phyloP scores from a whole-genome alignment of 78 protist species.

The Bodo saltans region DNA sequence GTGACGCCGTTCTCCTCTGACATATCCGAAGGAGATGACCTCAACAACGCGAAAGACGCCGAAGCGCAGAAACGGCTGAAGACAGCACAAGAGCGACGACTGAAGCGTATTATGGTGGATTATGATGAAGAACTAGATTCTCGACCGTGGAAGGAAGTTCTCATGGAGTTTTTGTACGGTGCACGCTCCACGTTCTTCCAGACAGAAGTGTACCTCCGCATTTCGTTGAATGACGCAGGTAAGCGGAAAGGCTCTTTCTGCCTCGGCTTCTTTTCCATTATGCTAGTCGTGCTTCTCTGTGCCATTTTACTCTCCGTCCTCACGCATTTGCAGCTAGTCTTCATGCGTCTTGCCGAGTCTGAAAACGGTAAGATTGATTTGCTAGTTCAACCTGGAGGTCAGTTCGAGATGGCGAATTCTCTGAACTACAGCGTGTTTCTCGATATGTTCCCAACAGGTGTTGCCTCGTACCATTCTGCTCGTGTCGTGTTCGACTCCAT shows the following conservation, averaged over 20 bases:
- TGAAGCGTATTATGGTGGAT: too few relatives aligned
- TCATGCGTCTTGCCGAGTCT: slow-evolving; percentile 38
- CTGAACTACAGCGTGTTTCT: not conserved
- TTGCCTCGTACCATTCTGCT: not conserved
- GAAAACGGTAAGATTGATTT: slow-evolving; percentile 28
- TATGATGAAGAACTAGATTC: too few relatives aligned
- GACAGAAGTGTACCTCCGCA: too few relatives aligned
- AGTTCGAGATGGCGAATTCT: not conserved
- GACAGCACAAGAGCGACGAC: too few relatives aligned
- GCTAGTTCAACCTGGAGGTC: not conserved
- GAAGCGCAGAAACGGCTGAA: too few relatives aligned
- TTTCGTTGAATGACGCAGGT: too few relatives aligned
- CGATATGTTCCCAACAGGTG: not conserved
- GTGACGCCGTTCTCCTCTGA: too few relatives aligned
- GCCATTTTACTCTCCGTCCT: slow-evolving; percentile 17
- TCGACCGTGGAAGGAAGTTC: too few relatives aligned
- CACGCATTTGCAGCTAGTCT: slow-evolving; percentile 21
- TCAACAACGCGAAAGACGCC: too few relatives aligned
- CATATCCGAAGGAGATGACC: too few relatives aligned
- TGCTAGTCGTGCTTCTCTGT: slow-evolving; percentile 22
- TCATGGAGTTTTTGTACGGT: too few relatives aligned
- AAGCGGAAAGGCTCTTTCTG: slow-evolving; percentile 33
- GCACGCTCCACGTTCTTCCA: too few relatives aligned
- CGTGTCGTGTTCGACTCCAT: not conserved
- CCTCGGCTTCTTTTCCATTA: slow-evolving; percentile 20